Evolutionary conservation across 768 basidiomycete genomes (phyloP).

Genomic region (Podaxis sp.): DNA sequence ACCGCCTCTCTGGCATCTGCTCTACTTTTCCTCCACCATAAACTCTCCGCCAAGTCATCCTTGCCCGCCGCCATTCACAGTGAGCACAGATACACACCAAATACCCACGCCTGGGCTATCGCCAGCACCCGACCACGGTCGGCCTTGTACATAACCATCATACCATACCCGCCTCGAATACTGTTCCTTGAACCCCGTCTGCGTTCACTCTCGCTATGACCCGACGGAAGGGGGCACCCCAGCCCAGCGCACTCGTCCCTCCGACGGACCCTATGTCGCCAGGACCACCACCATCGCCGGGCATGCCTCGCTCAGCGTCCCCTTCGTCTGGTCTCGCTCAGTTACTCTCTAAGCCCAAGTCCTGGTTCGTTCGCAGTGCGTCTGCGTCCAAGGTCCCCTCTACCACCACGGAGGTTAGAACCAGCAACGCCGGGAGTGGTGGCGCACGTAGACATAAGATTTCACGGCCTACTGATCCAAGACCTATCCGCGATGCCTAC

Average conservation of each 20-base stretch:
- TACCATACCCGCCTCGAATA: neutral
- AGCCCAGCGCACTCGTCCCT: constrained; percentile 21
- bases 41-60: neutral
- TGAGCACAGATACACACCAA: neutral
- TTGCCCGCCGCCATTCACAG: constrained; percentile 27
- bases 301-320: constrained; percentile 57
- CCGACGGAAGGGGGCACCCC: constrained; percentile 37
- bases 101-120: neutral
- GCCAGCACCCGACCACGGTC: neutral
- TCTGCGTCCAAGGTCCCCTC: constrained; percentile 49
- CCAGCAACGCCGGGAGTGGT: constrained; percentile 37
- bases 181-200: neutral
- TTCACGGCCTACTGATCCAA: constrained; percentile 79
- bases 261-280: constrained; percentile 24
- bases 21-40: neutral
- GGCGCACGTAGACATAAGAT: constrained; percentile 69
- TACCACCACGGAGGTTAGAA: constrained; percentile 43
- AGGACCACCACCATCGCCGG: constrained; percentile 29
- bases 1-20: constrained; percentile 9
- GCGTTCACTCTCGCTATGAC: constrained; percentile 5
- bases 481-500: constrained; percentile 68
- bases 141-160: neutral
- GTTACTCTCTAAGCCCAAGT: constrained; percentile 65
- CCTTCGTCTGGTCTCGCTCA: constrained; percentile 65
- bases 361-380: constrained; percentile 69